phyloP scores from a whole-genome alignment of 2,329 filamentous ascomycete species.

The Diaporthe humulicola region DNA sequence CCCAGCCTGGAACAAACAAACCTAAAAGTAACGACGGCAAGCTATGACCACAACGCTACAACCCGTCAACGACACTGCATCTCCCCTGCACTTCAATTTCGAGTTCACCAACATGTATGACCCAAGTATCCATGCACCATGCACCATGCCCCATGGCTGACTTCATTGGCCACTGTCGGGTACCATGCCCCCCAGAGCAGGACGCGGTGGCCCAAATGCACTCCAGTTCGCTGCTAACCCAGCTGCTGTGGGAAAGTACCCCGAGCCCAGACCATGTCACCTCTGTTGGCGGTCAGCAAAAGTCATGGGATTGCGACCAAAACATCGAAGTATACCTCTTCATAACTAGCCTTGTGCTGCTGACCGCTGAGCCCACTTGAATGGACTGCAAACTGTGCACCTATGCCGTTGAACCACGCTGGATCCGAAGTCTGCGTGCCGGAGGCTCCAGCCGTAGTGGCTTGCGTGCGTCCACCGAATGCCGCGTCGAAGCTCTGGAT shows the following conservation, averaged over 20 bases:
- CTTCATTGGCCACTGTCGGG: not conserved
- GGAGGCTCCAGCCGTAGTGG: not conserved
- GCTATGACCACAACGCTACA: not conserved
- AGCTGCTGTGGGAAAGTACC: not conserved
- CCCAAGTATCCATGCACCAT: no score
- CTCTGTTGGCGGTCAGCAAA: not conserved
- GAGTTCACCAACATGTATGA: not conserved
- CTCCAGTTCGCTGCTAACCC: not conserved
- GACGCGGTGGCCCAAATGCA: not conserved
- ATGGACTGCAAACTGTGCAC: not conserved
- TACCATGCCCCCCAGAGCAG: no score
- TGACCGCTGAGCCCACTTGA: not conserved
- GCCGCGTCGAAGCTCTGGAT: not conserved
- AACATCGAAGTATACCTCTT: not conserved
- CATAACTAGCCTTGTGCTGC: not conserved
- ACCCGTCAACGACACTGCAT: not conserved
- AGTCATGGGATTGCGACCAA: not conserved
- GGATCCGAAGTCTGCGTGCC: not conserved
- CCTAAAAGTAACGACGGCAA: constrained; percentile 2
- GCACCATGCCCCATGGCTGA: not conserved
- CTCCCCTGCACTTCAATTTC: not conserved
- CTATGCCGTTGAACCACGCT: not conserved
- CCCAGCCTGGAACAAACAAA: not conserved
- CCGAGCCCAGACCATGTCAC: not conserved
- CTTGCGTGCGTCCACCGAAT: not conserved